Conservation (phyloP, 148 eudicot genomes). For the Rhododendron vialii region DNA sequence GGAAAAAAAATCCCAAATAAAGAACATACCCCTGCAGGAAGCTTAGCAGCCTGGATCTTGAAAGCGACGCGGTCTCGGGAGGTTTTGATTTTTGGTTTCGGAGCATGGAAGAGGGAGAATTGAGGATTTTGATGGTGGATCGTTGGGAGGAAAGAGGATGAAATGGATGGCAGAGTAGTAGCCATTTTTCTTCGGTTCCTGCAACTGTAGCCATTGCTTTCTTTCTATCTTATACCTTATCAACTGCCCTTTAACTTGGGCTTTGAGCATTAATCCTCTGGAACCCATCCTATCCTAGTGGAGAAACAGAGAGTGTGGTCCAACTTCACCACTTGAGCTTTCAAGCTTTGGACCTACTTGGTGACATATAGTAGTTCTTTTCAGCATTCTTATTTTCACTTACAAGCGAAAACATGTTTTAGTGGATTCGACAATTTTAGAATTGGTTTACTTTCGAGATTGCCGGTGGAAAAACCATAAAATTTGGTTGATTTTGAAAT, state of each 20-base stretch:
- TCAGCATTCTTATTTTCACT: no score
- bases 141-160: slow-evolving; percentile 29
- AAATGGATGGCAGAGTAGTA: slow-evolving; percentile 16
- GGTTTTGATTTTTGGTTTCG: background rate
- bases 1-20: background rate
- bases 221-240: slow-evolving; percentile 1
- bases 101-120: background rate
- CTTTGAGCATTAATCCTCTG: background rate
- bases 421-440: no score
- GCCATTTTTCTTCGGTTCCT: slow-evolving; percentile 18
- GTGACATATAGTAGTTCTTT: background rate
- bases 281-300: background rate
- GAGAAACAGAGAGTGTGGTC: background rate
- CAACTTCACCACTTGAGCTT: background rate
- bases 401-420: background rate
- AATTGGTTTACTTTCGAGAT: no score
- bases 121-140: slow-evolving; percentile 10
- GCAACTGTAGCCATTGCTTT: slow-evolving; percentile 10
- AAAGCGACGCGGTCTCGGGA: slow-evolving; percentile 12
- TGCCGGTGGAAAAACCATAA: no score
- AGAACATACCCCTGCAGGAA: slow-evolving; percentile 58
- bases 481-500: no score
- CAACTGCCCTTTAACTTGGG: slow-evolving; percentile 1
- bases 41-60: slow-evolving; percentile 58
- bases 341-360: background rate